Conservation (phyloP, 805 yeast species). For the Nakazawaea siamensis region DNA sequence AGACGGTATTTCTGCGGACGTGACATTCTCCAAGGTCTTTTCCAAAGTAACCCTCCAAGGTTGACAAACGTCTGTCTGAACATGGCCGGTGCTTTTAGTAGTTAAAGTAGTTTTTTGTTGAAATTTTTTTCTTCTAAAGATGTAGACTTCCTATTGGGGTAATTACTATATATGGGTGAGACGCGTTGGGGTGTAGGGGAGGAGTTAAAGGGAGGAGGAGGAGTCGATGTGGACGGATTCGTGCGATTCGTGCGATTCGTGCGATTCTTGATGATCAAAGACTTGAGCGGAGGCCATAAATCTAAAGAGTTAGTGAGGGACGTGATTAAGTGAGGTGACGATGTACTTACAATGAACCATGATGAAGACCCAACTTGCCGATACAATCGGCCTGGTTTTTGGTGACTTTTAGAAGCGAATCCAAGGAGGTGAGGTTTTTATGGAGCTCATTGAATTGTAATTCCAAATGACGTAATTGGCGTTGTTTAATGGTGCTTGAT, state of each 20-base stretch:
- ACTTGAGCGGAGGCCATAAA: constrained; percentile 9
- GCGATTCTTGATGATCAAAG: constrained; percentile 8
- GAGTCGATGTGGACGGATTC: too few species aligned
- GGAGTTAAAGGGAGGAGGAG: too few species aligned
- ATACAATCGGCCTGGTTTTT: constrained; percentile 29
- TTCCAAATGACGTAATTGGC: constrained; percentile 26
- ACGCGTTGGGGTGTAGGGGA: too few species aligned
- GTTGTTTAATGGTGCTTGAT: constrained; percentile 15
- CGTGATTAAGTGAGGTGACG: not conserved
- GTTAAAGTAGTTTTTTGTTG: not conserved
- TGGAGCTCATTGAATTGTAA: constrained; percentile 27
- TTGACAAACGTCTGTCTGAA: constrained; percentile 50
- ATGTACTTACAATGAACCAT: constrained; percentile 26
- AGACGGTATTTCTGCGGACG: constrained; percentile 75
- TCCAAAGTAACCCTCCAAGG: constrained; percentile 74
- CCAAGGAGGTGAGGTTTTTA: constrained; percentile 31
- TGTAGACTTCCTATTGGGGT: not conserved
- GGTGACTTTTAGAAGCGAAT: constrained; percentile 28
- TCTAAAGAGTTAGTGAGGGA: constrained; percentile 1
- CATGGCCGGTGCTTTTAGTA: constrained; percentile 38
- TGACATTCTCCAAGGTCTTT: constrained; percentile 73
- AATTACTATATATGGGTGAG: not conserved
- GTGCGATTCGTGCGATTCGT: too few species aligned
- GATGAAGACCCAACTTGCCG: constrained; percentile 32
- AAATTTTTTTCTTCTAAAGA: not conserved